Conservation (phyloP, 257 asterid species). For the Gynochthodes officinalis region DNA sequence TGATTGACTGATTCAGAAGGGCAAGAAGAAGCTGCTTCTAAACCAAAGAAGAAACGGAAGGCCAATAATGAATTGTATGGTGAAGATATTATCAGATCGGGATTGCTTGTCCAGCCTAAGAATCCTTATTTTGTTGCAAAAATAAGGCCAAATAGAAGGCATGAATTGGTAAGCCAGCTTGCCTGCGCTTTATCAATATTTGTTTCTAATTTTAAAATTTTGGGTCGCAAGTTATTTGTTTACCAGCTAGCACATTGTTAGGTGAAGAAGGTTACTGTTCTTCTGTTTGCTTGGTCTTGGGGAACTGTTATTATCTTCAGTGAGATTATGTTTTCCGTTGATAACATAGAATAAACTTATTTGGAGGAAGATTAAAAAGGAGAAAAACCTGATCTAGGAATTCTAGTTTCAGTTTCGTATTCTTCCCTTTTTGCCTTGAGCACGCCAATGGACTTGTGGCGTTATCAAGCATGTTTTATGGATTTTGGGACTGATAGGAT, state of each 20-base stretch:
- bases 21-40: not conserved
- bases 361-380: no score
- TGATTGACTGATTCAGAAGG: not conserved
- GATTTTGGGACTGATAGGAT: not conserved
- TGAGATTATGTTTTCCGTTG: no score
- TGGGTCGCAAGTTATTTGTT: no score
- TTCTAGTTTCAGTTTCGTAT: no score
- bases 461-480: no score
- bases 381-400: no score
- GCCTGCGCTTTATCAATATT: not conserved
- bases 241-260: not conserved
- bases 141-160: conserved; percentile 14
- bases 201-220: not conserved
- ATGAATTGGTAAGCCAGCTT: conserved; percentile 25
- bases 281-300: not conserved
- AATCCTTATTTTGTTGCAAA: conserved; percentile 33
- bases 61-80: conserved; percentile 17
- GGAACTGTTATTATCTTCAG: no score
- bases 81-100: conserved; percentile 25
- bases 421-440: not conserved
- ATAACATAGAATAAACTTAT: no score
- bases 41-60: not conserved
- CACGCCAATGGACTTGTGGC: not conserved
- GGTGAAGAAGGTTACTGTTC: not conserved
- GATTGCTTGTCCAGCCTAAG: conserved; percentile 20